Evolutionary conservation across 148 eudicot genomes (phyloP).

Genomic region (Chenopodium quinoa): DNA sequence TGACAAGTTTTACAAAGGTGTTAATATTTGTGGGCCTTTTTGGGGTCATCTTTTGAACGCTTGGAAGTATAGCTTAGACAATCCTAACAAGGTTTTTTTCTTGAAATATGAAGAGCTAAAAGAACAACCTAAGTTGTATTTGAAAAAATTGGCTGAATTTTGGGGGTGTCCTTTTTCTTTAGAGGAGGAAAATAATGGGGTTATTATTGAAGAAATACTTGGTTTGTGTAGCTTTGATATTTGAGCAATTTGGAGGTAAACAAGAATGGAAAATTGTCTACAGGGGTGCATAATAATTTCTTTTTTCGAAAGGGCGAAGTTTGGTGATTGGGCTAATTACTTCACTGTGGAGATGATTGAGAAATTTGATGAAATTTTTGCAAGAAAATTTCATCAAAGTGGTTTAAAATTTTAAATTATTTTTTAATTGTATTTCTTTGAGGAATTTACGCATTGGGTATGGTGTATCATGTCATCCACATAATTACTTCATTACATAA

Average conservation of each 20-base stretch:
- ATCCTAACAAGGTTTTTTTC: slow-evolving; percentile 29
- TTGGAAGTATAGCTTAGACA: slow-evolving; percentile 39
- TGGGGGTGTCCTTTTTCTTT: slow-evolving; percentile 37
- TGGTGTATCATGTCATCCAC: too few relatives aligned
- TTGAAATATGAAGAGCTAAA: slow-evolving; percentile 47
- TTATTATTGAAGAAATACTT: slow-evolving; percentile 30
- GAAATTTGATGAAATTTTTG: slow-evolving; percentile 26
- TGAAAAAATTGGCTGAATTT: slow-evolving; percentile 42
- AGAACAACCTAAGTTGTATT: slow-evolving; percentile 24
- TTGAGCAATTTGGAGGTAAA: slow-evolving; percentile 48
- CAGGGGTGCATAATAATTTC: slow-evolving; percentile 29
- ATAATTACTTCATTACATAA: too few relatives aligned
- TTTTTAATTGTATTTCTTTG: too few relatives aligned
- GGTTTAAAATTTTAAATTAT: slow-evolving; percentile 28
- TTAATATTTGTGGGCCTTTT: slow-evolving; percentile 32
- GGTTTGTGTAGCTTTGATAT: slow-evolving; percentile 42
- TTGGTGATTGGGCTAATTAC: slow-evolving; percentile 51
- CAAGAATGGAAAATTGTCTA: slow-evolving; percentile 34
- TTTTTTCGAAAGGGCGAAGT: slow-evolving; percentile 47
- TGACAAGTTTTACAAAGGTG: slow-evolving; percentile 35
- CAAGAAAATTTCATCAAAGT: slow-evolving; percentile 24
- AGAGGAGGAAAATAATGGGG: slow-evolving; percentile 40
- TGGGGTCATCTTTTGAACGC: slow-evolving; percentile 45
- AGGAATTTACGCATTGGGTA: too few relatives aligned
- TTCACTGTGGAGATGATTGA: slow-evolving; percentile 36